These are phyloP conservation scores for Ogataea ramenticola DNA, from an alignment of 805 yeast genomes.

Conservation along the genomic window DNA sequence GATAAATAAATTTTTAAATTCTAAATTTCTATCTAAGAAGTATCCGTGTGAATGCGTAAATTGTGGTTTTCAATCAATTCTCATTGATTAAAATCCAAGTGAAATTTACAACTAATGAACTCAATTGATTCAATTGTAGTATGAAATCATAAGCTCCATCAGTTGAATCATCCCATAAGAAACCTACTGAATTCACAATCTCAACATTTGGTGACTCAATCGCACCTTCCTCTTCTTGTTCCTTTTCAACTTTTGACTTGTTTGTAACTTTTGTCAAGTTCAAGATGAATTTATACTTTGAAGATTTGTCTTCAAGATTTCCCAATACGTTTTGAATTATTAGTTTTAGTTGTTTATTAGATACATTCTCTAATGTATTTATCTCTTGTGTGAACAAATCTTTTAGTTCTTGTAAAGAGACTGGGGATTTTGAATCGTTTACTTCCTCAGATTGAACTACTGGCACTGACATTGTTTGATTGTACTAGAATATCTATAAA, in stretches of 20 bases:
- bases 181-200: slow-evolving; percentile 29
- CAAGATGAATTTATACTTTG: slow-evolving; percentile 50
- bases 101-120: slow-evolving; percentile 21
- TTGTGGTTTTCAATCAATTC: no score
- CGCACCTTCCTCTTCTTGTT: slow-evolving; percentile 10
- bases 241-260: no score
- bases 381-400: not conserved
- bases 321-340: slow-evolving; percentile 21
- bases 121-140: slow-evolving; percentile 13
- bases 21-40: no score
- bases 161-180: slow-evolving; percentile 47
- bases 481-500: no score
- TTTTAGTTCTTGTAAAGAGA: slow-evolving; percentile 2
- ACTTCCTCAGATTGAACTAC: not conserved
- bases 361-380: slow-evolving; percentile 10
- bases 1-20: no score
- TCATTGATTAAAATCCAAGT: not conserved
- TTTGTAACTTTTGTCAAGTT: slow-evolving; percentile 30
- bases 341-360: slow-evolving; percentile 1
- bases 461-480: not conserved
- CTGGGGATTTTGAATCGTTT: slow-evolving; percentile 11
- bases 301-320: slow-evolving; percentile 35
- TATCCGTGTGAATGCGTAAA: no score
- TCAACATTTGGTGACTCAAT: slow-evolving; percentile 15
- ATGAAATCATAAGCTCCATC: slow-evolving; percentile 45